phyloP scores from a whole-genome alignment of 257 asterid species.

The Nicotiana benthamiana region DNA sequence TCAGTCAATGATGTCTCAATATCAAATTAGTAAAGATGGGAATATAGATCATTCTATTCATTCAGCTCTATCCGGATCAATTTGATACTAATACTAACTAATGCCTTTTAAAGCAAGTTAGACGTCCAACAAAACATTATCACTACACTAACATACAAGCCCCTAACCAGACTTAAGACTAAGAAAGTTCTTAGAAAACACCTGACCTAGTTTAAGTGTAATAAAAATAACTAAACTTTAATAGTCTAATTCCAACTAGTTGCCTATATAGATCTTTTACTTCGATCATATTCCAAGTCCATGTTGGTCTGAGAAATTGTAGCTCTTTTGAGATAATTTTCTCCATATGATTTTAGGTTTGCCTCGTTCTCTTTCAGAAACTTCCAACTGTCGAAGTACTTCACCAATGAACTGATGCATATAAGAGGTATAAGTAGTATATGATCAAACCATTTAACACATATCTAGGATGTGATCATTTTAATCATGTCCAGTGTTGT shows the following conservation, averaged over 20 bases:
- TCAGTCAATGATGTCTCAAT: not conserved
- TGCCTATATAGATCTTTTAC: not conserved
- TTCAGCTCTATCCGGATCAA: not conserved
- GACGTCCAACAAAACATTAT: not conserved
- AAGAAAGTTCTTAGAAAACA: not conserved
- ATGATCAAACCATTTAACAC: not conserved
- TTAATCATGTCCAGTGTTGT: not conserved
- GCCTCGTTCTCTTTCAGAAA: not conserved
- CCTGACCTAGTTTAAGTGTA: not conserved
- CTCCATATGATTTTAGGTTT: not conserved
- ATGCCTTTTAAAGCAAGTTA: not conserved
- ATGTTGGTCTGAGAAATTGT: not conserved
- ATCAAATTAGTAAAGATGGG: not conserved
- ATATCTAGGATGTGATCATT: not conserved
- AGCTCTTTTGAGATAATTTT: not conserved
- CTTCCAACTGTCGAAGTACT: not conserved
- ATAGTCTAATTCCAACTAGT: not conserved
- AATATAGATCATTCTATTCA: not conserved
- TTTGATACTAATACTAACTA: not conserved
- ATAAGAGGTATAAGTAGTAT: not conserved
- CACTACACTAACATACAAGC: not conserved
- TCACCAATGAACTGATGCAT: not conserved
- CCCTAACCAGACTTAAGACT: not conserved
- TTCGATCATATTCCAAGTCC: not conserved
- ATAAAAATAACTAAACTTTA: not conserved